Percentiles rank a stretch among this genome's conserved stretches.
Conservation (phyloP, 352 stramenopile species). For the Phytophthora colocasiae region DNA sequence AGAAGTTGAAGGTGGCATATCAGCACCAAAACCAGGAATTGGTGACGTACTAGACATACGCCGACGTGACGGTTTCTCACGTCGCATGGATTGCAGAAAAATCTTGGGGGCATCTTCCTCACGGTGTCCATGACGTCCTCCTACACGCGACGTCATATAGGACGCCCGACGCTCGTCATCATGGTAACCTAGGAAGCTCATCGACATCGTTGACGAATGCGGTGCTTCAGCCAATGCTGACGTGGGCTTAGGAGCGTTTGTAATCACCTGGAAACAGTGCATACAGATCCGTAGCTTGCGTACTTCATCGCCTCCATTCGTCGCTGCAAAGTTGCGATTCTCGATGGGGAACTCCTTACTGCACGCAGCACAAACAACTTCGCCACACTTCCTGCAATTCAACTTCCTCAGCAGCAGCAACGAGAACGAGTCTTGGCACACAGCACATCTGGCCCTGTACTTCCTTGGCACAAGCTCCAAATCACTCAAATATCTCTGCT, state of each 20-base stretch:
- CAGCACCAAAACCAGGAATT: conserved; percentile 31
- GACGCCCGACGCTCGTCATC: conserved; percentile 72
- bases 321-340: conserved; percentile 56
- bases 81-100: conserved; percentile 77
- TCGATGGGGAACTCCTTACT: conserved; percentile 84
- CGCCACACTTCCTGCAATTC: conserved; percentile 88
- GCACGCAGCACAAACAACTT: conserved; percentile 88
- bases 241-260: conserved; percentile 61
- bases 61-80: conserved; percentile 33
- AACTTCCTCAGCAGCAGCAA: conserved; percentile 83
- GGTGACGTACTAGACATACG: conserved; percentile 43
- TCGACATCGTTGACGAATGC: conserved; percentile 57
- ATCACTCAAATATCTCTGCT: conserved; percentile 83
- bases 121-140: conserved; percentile 15
- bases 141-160: conserved; percentile 53
- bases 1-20: conserved; percentile 27
- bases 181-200: conserved; percentile 74
- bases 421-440: conserved; percentile 88
- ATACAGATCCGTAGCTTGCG: conserved; percentile 88
- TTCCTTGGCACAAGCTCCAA: conserved; percentile 86
- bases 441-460: conserved; percentile 71
- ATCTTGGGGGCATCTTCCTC: conserved; percentile 60
- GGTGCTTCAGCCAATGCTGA: conserved; percentile 58
- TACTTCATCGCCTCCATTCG: conserved; percentile 46
- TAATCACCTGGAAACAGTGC: conserved; percentile 85